Evolutionary conservation across 257 asterid genomes (phyloP).

Genomic region (Eucommia ulmoides): DNA sequence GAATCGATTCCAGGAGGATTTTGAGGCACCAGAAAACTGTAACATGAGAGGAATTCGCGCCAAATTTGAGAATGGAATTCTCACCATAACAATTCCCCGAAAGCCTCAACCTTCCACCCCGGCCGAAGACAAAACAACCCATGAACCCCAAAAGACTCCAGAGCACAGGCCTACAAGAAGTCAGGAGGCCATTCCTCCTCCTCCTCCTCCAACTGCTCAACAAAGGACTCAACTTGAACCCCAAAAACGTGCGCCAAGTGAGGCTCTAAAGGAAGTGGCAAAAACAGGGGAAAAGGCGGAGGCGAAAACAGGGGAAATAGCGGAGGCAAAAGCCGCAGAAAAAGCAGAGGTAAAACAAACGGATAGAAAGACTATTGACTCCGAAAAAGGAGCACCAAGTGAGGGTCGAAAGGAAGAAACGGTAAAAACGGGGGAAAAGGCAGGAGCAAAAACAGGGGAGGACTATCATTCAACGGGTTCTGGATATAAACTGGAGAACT

Average conservation of each 20-base stretch:
- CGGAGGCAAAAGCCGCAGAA: background rate
- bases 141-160: too few species aligned
- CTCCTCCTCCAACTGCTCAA: background rate
- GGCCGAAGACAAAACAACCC: background rate
- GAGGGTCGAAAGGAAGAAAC: background rate
- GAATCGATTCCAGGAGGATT: conserved; percentile 70
- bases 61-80: conserved; percentile 46
- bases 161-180: too few species aligned
- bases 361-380: background rate
- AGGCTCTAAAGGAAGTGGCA: background rate
- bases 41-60: conserved; percentile 42
- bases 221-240: background rate
- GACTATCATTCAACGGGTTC: too few species aligned
- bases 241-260: background rate
- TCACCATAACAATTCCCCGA: conserved; percentile 38
- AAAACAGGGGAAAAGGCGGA: background rate
- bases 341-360: background rate
- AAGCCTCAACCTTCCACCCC: background rate
- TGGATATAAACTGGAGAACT: background rate
- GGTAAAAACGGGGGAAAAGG: background rate
- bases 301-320: background rate
- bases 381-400: background rate
- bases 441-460: background rate
- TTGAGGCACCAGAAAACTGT: conserved; percentile 39
- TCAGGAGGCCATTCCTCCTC: background rate